Conservation (phyloP, 2,329 filamentous ascomycete genomes). For the Phoma sp. region DNA sequence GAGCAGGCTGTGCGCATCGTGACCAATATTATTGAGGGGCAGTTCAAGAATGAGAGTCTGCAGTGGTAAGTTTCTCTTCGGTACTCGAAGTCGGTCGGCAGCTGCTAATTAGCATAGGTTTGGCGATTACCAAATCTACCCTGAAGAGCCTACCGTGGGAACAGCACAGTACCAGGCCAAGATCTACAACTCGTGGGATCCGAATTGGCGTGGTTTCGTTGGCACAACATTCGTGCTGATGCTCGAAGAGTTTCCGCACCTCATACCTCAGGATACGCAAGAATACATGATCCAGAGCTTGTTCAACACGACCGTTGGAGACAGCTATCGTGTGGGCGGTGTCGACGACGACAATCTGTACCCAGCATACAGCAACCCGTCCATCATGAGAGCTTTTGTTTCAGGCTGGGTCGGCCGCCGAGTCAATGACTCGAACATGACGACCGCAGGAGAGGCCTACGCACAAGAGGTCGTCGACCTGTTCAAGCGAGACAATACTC, state of each 20-base stretch:
- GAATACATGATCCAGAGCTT: slow-evolving; percentile 60
- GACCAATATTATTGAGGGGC: slow-evolving; percentile 59
- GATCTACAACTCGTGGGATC: slow-evolving; percentile 66
- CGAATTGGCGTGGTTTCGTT: slow-evolving; percentile 70
- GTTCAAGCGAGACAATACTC: slow-evolving; percentile 61
- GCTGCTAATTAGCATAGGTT: slow-evolving; percentile 38
- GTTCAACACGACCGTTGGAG: slow-evolving; percentile 63
- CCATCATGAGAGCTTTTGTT: slow-evolving; percentile 68
- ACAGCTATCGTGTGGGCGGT: slow-evolving; percentile 67
- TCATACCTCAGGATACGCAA: slow-evolving; percentile 52
- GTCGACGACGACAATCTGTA: slow-evolving; percentile 67
- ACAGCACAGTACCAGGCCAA: slow-evolving; percentile 56
- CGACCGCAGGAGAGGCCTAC: slow-evolving; percentile 61
- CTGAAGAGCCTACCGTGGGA: slow-evolving; percentile 65
- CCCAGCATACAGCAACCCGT: slow-evolving; percentile 65
- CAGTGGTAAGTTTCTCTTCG: slow-evolving; percentile 58
- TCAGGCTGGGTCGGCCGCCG: slow-evolving; percentile 65
- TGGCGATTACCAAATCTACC: slow-evolving; percentile 61
- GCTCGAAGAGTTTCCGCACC: slow-evolving; percentile 63
- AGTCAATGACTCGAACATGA: slow-evolving; percentile 65
- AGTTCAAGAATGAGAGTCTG: slow-evolving; percentile 59
- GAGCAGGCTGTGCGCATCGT: slow-evolving; percentile 62
- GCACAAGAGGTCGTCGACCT: slow-evolving; percentile 63
- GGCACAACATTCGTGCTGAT: slow-evolving; percentile 65
- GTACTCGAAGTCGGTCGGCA: neutral